A percentile compares a stretch with the other conserved stretches of the same genome.
phyloP scores from a whole-genome alignment of 177 flowering plant species.

The Vitis hybrid region DNA sequence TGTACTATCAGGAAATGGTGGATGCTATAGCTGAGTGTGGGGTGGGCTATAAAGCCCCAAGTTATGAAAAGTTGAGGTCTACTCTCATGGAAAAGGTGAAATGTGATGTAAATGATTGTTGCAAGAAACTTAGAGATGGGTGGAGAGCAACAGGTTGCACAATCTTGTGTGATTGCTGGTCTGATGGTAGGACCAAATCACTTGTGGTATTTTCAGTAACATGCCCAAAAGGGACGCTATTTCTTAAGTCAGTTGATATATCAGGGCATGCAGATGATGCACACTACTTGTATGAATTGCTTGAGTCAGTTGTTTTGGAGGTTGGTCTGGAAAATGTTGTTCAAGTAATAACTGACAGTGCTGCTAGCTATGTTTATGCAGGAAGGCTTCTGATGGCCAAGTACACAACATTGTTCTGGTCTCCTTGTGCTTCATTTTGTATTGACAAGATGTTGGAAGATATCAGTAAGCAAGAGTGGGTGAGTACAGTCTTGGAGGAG shows the following conservation, averaged over 20 bases:
- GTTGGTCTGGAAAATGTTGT: slow-evolving; percentile 45
- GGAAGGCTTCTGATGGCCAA: slow-evolving; percentile 51
- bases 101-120: slow-evolving; percentile 33
- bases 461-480: slow-evolving; percentile 45
- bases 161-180: slow-evolving; percentile 46
- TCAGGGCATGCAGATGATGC: slow-evolving; percentile 49
- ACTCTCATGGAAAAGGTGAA: slow-evolving; percentile 41
- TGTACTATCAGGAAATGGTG: slow-evolving; percentile 48
- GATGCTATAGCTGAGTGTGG: slow-evolving; percentile 52
- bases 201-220: slow-evolving; percentile 41
- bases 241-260: slow-evolving; percentile 44
- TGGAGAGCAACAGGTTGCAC: slow-evolving; percentile 57
- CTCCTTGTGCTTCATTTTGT: slow-evolving; percentile 58
- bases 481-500: slow-evolving; percentile 43
- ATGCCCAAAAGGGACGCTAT: slow-evolving; percentile 43
- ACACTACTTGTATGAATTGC: slow-evolving; percentile 40
- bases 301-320: slow-evolving; percentile 53
- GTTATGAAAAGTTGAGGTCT: slow-evolving; percentile 37
- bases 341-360: slow-evolving; percentile 12
- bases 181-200: slow-evolving; percentile 44
- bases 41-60: slow-evolving; percentile 47
- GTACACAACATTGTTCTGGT: slow-evolving; percentile 51
- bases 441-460: slow-evolving; percentile 51
- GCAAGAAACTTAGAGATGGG: slow-evolving; percentile 30
- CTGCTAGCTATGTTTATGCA: slow-evolving; percentile 40